Percentiles rank a stretch among this genome's conserved stretches.
Evolutionary conservation across 305 asterid genomes (phyloP).

Genomic region (Fraxinus latifolia): DNA sequence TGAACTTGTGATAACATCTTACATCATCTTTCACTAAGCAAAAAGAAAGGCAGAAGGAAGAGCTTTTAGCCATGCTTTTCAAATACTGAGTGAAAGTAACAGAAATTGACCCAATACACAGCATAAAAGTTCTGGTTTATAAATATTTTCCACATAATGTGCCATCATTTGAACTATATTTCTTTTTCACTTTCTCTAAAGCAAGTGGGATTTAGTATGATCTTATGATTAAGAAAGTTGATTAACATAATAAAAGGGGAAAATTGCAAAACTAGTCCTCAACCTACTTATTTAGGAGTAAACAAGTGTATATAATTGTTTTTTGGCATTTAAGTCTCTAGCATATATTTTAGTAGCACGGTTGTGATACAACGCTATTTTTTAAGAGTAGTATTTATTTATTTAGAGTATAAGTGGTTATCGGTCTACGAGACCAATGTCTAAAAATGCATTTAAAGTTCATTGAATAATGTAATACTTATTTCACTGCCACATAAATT

Average conservation of each 20-base stretch:
- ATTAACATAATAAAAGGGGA: neutral
- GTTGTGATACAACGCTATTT: neutral
- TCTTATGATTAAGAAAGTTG: neutral
- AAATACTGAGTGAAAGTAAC: neutral
- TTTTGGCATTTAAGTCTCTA: neutral
- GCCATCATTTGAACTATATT: slow-evolving; percentile 16
- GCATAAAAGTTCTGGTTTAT: neutral
- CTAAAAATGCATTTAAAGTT: too few species aligned
- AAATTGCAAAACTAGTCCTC: neutral
- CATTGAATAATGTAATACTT: neutral
- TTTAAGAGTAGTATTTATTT: neutral
- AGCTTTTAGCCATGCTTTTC: neutral
- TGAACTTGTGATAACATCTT: slow-evolving; percentile 19
- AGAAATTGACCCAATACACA: neutral
- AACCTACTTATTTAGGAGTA: neutral
- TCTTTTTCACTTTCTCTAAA: slow-evolving; percentile 21
- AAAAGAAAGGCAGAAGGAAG: neutral
- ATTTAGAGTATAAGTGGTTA: neutral
- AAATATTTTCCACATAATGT: neutral
- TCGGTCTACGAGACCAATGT: neutral
- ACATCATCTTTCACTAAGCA: slow-evolving; percentile 29
- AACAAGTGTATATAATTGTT: neutral
- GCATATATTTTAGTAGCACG: neutral
- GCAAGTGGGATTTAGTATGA: slow-evolving; percentile 13
- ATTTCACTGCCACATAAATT: too few species aligned